Conservation (phyloP, 2,329 filamentous ascomycete genomes). For the Paecilomyces dactylethromorphus region DNA sequence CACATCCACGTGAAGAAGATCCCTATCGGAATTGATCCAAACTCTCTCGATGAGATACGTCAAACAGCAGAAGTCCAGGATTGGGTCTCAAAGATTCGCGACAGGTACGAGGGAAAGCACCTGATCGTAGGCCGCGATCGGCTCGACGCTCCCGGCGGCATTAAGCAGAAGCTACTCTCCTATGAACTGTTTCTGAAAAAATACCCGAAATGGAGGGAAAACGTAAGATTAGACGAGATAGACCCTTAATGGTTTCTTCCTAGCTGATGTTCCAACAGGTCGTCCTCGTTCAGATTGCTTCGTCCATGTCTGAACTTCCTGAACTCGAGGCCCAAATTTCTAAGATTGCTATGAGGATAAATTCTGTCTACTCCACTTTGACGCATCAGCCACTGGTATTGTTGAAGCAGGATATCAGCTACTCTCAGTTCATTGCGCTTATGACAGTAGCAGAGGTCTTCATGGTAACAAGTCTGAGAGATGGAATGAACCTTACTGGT, state of each 20-base stretch:
- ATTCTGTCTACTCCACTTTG: conserved; percentile 79
- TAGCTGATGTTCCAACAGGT: conserved; percentile 42
- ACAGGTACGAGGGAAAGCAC: conserved; percentile 77
- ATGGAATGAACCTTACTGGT: conserved; percentile 92
- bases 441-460: conserved; percentile 80
- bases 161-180: conserved; percentile 83
- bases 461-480: conserved; percentile 88
- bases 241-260: not conserved
- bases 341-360: conserved; percentile 88
- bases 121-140: conserved; percentile 91
- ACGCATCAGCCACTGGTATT: conserved; percentile 89
- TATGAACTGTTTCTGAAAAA: conserved; percentile 89
- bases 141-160: conserved; percentile 82
- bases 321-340: conserved; percentile 82
- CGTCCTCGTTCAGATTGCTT: conserved; percentile 86
- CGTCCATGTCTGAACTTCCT: conserved; percentile 75
- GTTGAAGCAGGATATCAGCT: conserved; percentile 86
- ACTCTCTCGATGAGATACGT: conserved; percentile 62
- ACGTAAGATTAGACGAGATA: conserved; percentile 30
- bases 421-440: conserved; percentile 84
- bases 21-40: conserved; percentile 81
- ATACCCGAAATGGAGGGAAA: conserved; percentile 80
- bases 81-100: conserved; percentile 71
- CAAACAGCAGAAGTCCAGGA: conserved; percentile 63
- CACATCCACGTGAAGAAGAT: conserved; percentile 78